These are phyloP conservation scores for Neurospora sp. DNA, from an alignment of 495 filamentous ascomycete genomes.

Conservation along the genomic window DNA sequence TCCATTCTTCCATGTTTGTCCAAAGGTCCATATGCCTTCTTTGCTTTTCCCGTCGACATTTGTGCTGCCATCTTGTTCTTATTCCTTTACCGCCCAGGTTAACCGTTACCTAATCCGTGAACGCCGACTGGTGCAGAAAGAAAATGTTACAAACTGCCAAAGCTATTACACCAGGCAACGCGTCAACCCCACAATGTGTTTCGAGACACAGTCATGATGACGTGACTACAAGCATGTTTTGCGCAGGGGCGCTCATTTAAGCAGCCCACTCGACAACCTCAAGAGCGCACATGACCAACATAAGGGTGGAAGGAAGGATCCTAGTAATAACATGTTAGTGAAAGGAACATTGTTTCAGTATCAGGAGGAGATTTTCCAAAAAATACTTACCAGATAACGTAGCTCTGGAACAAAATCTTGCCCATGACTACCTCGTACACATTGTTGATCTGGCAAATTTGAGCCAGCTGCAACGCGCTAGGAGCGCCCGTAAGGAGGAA, in stretches of 20 bases:
- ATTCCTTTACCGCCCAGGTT: background rate
- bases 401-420: conserved; percentile 90
- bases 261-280: conserved; percentile 87
- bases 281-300: conserved; percentile 83
- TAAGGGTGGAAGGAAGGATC: conserved; percentile 88
- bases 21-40: background rate
- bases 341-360: conserved; percentile 6
- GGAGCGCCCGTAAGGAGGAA: conserved; percentile 93
- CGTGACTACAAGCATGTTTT: background rate
- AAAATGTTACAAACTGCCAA: background rate
- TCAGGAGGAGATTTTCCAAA: background rate
- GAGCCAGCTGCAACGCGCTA: conserved; percentile 86
- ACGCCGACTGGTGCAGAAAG: background rate
- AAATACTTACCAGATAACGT: conserved; percentile 74
- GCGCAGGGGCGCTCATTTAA: background rate
- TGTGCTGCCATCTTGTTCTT: background rate
- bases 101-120: background rate
- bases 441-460: conserved; percentile 97
- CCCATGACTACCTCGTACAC: conserved; percentile 93
- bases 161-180: background rate
- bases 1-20: background rate
- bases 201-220: background rate
- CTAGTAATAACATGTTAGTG: conserved; percentile 32
- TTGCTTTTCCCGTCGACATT: background rate
- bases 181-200: background rate